Evolutionary conservation across 306 rosid genomes (phyloP), one percentile per base, ranked within the genome.

Genomic region (Begonia peltatifolia): DNA sequence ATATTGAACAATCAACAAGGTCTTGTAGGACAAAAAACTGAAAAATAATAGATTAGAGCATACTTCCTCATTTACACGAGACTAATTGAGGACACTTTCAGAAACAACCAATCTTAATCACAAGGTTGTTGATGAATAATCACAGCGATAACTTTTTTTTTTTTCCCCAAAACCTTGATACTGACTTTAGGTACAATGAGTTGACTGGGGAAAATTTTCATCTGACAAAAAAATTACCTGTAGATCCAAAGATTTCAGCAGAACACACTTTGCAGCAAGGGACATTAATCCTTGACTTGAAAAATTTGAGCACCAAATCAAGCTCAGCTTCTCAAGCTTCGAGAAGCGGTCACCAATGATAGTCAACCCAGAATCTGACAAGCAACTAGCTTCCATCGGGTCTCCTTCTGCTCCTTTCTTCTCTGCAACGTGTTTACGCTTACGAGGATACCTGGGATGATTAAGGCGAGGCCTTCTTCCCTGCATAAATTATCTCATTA

Each of bases 241-340:
- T 73, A 90, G 69, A 56, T 90, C 96, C 86, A 90, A 71, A 17
- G 88, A 75, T 44, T 77, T 90, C 70, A 90, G 65, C 43, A 35
- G 56, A 12, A 57, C 54, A 47, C 95, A 86, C 73, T 75, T 75
- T 3, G 42, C 63, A 36, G 94, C 88, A 0, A 86, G 71, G 13
- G 88, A 81, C 9, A 60, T 53, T 55, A 90, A 72, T 8, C 94
- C 96, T 3, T 46, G 44, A 56, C 86, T 81, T 9, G 92, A 76
- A 53, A 86, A 80, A 20, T 71, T 79, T 42, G 94, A 83, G 76
- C 95, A 86, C 96, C 94, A 90, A 42, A 90, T 83, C 47, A 90
- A 76, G 76, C 76, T 83, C 74, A 90, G 53, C 65, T 65, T 86
- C 63, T 83, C 83, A 9, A 90, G 87, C 47, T 90, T 86, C 0